Conservation (phyloP, 192 early-diverging fungal genomes). For the Oehlia diaphana region DNA sequence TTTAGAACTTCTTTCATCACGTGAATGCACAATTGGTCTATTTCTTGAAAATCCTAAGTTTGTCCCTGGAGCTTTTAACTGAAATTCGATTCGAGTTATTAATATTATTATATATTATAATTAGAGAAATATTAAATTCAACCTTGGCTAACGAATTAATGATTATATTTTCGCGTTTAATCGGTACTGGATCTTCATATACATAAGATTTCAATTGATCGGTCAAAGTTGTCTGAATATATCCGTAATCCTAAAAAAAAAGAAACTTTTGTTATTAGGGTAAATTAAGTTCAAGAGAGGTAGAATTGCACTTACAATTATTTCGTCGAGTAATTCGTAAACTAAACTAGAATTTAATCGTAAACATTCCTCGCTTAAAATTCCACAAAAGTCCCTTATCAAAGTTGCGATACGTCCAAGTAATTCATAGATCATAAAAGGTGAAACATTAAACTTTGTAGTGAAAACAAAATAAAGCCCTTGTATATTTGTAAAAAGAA, state of each 20-base stretch:
- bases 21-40: slow-evolving; percentile 3
- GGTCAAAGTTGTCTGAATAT: slow-evolving; percentile 25
- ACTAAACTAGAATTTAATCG: slow-evolving; percentile 25
- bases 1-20: neutral
- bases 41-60: neutral
- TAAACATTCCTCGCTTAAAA: slow-evolving; percentile 23
- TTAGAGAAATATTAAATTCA: neutral
- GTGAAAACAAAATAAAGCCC: slow-evolving; percentile 22
- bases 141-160: slow-evolving; percentile 15
- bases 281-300: neutral
- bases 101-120: neutral
- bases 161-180: slow-evolving; percentile 14
- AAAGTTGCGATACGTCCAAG: slow-evolving; percentile 11
- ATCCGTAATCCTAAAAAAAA: slow-evolving; percentile 27
- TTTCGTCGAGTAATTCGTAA: slow-evolving; percentile 27
- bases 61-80: neutral
- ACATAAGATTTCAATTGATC: slow-evolving; percentile 23
- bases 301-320: slow-evolving; percentile 8
- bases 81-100: neutral
- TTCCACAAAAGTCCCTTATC: slow-evolving; percentile 28
- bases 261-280: neutral
- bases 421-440: slow-evolving; percentile 23
- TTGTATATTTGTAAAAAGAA: slow-evolving; percentile 14
- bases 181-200: slow-evolving; percentile 20
- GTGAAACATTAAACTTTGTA: slow-evolving; percentile 24